A percentile compares a stretch with the other conserved stretches of the same genome.
Evolutionary conservation across 2,329 filamentous ascomycete species (phyloP).

Genomic region (Monilinia aucupariae): DNA sequence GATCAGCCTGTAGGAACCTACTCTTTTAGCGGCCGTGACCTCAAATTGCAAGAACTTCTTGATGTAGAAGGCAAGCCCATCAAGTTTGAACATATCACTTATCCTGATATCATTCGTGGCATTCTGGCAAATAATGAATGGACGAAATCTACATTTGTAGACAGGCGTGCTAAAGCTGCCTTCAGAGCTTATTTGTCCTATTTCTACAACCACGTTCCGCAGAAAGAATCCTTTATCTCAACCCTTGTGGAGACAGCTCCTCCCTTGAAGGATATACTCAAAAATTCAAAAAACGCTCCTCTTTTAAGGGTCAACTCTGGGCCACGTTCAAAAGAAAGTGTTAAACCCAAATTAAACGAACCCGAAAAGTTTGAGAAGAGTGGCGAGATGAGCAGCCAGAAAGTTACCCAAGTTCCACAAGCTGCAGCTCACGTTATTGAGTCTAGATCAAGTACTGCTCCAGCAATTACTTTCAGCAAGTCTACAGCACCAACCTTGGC

Average conservation of each 20-base stretch:
- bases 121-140: constrained; percentile 16
- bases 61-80: constrained; percentile 15
- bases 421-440: neutral
- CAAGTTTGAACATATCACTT: constrained; percentile 13
- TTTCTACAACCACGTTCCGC: constrained; percentile 16
- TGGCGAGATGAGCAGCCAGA: neutral
- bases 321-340: neutral
- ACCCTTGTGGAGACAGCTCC: neutral
- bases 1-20: neutral
- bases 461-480: neutral
- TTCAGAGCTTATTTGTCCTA: constrained; percentile 12
- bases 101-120: constrained; percentile 7
- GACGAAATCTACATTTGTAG: neutral
- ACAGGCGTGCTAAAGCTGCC: constrained; percentile 13
- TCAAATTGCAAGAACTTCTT: constrained; percentile 3
- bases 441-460: neutral
- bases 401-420: neutral
- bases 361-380: neutral
- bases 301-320: neutral
- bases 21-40: neutral
- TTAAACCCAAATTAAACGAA: neutral
- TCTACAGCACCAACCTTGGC: neutral
- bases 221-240: neutral
- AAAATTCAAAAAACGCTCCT: neutral
- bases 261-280: neutral